Evolutionary conservation across 2,329 filamentous ascomycete species (phyloP).

Genomic region (Chaetomiaceae sp.): DNA sequence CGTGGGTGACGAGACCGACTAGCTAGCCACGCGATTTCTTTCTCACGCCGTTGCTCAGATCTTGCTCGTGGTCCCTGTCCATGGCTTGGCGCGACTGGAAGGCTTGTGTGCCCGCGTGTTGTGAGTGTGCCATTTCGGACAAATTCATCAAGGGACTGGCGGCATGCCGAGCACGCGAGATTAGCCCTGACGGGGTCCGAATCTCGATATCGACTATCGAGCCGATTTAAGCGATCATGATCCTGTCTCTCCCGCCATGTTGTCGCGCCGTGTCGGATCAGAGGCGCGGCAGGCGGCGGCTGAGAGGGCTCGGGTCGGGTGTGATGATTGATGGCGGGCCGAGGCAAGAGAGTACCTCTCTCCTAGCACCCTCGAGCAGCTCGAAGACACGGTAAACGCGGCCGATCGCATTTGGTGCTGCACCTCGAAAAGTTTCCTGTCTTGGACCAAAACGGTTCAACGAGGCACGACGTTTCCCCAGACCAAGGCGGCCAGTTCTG

Average conservation of each 20-base stretch:
- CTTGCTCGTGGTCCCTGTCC: background rate
- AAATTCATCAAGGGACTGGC: background rate
- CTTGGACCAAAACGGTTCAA: constrained; percentile 8
- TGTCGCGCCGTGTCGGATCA: background rate
- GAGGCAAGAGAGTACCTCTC: too few relatives aligned
- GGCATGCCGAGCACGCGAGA: constrained; percentile 8
- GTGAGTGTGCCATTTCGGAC: too few relatives aligned
- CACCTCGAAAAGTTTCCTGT: background rate
- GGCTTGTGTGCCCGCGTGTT: too few relatives aligned
- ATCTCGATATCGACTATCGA: background rate
- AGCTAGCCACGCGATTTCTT: background rate
- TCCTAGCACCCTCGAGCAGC: too few relatives aligned
- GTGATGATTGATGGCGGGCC: too few relatives aligned
- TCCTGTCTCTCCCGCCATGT: background rate
- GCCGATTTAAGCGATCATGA: constrained; percentile 2
- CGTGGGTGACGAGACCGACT: too few relatives aligned
- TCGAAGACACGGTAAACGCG: background rate
- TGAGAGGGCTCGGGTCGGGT: too few relatives aligned
- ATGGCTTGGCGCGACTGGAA: background rate
- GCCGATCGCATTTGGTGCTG: constrained; percentile 5
- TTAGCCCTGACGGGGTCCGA: background rate
- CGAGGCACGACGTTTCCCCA: constrained; percentile 5
- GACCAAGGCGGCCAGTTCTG: constrained; percentile 18
- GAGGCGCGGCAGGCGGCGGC: constrained; percentile 6
- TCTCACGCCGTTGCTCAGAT: background rate